A percentile compares a stretch with the other conserved stretches of the same genome.
phyloP scores from a whole-genome alignment of 768 basidiomycete genomes.

The Mycena belliarum region DNA sequence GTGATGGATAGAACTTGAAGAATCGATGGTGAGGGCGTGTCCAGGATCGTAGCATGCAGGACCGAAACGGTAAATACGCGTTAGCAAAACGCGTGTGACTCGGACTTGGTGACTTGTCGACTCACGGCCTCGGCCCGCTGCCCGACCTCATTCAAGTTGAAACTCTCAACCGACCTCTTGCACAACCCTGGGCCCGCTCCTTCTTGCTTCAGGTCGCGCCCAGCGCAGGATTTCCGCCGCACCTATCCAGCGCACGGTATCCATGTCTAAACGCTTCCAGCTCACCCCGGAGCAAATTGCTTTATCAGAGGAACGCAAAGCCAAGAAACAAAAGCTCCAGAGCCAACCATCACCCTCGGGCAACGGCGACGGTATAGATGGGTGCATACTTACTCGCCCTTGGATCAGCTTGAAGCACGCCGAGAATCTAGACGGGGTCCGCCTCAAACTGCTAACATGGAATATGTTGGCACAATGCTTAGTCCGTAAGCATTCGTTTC shows the following conservation, averaged over 20 bases:
- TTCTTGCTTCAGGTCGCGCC: background rate
- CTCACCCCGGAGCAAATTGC: conserved; percentile 59
- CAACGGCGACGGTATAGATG: conserved; percentile 21
- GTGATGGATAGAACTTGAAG: conserved; percentile 10
- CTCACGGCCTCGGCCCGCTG: background rate
- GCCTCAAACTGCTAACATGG: conserved; percentile 73
- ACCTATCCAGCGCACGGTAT: background rate
- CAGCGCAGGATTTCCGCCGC: background rate
- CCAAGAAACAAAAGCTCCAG: conserved; percentile 39
- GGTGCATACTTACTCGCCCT: conserved; percentile 34
- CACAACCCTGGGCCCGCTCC: background rate
- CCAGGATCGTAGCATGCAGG: conserved; percentile 40
- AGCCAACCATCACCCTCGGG: conserved; percentile 5
- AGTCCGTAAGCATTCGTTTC: conserved; percentile 57
- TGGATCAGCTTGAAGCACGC: conserved; percentile 38
- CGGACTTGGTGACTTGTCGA: background rate
- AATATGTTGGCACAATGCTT: conserved; percentile 83
- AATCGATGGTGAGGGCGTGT: conserved; percentile 9
- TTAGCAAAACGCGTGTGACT: background rate
- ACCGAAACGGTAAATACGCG: conserved; percentile 1
- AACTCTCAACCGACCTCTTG: background rate
- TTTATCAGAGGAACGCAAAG: conserved; percentile 51
- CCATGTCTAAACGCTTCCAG: conserved; percentile 26
- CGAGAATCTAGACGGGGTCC: conserved; percentile 26
- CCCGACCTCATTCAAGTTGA: background rate